These are phyloP conservation scores for Claviceps fusiformis DNA, from an alignment of 2,329 filamentous ascomycete genomes.

Conservation along the genomic window DNA sequence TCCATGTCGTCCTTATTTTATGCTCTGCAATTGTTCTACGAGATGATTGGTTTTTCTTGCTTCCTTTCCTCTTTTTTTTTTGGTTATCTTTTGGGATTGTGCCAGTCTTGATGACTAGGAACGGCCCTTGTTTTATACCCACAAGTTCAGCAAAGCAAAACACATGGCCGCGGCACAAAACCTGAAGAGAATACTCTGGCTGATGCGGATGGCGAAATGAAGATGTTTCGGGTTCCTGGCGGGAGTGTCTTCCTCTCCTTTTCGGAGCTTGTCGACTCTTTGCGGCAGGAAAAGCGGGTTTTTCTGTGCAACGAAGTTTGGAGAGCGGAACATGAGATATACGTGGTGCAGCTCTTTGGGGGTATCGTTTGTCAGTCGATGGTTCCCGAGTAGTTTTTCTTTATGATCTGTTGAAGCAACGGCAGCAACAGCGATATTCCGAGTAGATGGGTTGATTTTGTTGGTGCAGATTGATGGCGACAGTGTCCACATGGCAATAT, in stretches of 20 bases:
- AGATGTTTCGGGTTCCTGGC: not conserved
- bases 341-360: not conserved
- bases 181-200: conserved; percentile 19
- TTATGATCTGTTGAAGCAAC: not conserved
- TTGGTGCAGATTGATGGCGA: not conserved
- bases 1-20: conserved; percentile 6
- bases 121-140: conserved; percentile 22
- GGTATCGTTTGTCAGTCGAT: not conserved
- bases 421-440: not conserved
- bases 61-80: conserved; percentile 7
- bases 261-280: not conserved
- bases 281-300: not conserved
- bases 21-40: conserved; percentile 2
- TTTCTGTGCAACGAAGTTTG: not conserved
- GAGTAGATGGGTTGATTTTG: not conserved
- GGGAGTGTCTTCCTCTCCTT: not conserved
- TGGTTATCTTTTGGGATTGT: conserved; percentile 10
- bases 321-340: not conserved
- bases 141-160: conserved; percentile 17
- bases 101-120: conserved; percentile 21
- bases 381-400: not conserved
- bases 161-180: conserved; percentile 16
- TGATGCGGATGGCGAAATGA: not conserved
- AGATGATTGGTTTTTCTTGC: conserved; percentile 2
- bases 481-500: not conserved